Evolutionary conservation across 1,284 basidiomycete species (phyloP).

Genomic region (Cerrena zonata): DNA sequence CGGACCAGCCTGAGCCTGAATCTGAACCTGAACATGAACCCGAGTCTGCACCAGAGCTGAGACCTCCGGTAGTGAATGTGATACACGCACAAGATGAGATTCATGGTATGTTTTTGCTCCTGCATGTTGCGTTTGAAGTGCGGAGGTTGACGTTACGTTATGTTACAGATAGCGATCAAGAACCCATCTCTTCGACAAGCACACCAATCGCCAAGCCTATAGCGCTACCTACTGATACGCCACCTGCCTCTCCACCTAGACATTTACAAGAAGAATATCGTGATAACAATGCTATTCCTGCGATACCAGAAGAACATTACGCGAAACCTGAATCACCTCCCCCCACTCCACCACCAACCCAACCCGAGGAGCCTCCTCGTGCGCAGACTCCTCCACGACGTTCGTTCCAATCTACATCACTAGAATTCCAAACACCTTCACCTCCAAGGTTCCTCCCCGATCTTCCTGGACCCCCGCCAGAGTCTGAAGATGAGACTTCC

Average conservation of each 20-base stretch:
- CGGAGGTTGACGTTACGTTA: not conserved
- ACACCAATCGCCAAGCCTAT: conserved; percentile 37
- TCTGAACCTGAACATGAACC: conserved; percentile 8
- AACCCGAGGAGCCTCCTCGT: conserved; percentile 20
- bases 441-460: conserved; percentile 46
- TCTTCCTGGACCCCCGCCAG: conserved; percentile 44
- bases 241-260: conserved; percentile 13
- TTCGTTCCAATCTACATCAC: conserved; percentile 34
- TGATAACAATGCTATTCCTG: not conserved
- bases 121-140: not conserved
- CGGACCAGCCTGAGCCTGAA: conserved; percentile 15
- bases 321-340: conserved; percentile 12
- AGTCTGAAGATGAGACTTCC: conserved; percentile 42
- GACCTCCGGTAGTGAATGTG: too few species aligned
- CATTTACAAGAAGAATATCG: not conserved
- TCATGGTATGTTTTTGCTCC: conserved; percentile 25
- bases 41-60: too few species aligned
- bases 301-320: not conserved
- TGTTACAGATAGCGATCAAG: conserved; percentile 36
- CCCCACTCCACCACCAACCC: conserved; percentile 9
- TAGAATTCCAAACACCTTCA: conserved; percentile 56
- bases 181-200: conserved; percentile 22
- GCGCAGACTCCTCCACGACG: conserved; percentile 47
- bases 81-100: conserved; percentile 24
- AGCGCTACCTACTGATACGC: conserved; percentile 19